Evolutionary conservation across 495 filamentous ascomycete species (phyloP), one percentile per base, ranked within the genome.

Genomic region (Penicillium ochrochloron): DNA sequence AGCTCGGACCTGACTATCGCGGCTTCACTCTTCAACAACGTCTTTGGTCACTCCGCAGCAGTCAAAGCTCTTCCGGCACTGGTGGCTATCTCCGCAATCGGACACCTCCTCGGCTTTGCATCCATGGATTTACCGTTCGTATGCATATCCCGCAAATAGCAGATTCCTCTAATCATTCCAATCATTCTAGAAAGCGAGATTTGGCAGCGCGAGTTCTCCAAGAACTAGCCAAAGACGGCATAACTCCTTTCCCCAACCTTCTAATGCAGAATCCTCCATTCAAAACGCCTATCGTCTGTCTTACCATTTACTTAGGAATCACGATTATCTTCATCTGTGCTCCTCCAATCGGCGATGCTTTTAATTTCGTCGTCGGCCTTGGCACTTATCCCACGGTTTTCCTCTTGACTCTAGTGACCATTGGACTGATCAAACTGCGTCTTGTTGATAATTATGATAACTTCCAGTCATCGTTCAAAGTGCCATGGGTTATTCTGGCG

Each of bases 191-290:
- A 27, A 12, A 54, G 19, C 31, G 48, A 14, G 21, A n/a, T 42
- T 19, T 37, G 52, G n/a, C 21, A 86, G 83, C 88, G 6, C 86
- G 88, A 7, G 76, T 89, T 3, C 88, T 88, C 66, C 85, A 89
- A 74, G 88, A 89, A 75, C 71, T 89, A 4, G 88, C 84, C n/a
- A 83, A 83, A 61, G 84, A 89, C 72, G 88, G 87, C 14, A 85
- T 91, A 60, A 80, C 90, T 6, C 90, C 90, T 0, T 91, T 84
- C 59, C 84, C 87, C 11, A 76, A 76, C 17, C 70, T 86, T 25
- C 71, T 90, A 11, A 84, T 89, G 12, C 88, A 87, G 0, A 86
- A 85, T 27, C 82, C 82, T 44, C 90, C 89, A 0, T 92, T 91
- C 64, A 81, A 83, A 46, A 84, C 90, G 3, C 88, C 88, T 0